A percentile compares a stretch with the other conserved stretches of the same genome.
Conservation (phyloP, 2,329 filamentous ascomycete genomes). For the Anisogramma anomala region DNA sequence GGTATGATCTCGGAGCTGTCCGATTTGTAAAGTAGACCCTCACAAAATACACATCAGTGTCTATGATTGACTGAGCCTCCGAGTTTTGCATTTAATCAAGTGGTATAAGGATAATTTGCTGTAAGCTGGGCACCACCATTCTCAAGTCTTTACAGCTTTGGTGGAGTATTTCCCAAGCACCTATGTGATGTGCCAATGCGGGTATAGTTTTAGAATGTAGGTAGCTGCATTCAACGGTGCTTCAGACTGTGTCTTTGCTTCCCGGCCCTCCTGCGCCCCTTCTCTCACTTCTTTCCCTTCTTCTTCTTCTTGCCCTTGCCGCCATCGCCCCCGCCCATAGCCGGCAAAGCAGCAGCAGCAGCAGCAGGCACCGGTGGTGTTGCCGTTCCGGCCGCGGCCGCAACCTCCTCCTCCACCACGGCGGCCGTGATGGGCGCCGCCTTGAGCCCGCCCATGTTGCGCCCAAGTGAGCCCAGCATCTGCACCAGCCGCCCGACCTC, state of each 20-base stretch:
- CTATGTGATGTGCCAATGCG: background rate
- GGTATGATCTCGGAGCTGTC: slow-evolving; percentile 2
- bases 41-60: slow-evolving; percentile 11
- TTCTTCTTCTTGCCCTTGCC: slow-evolving; percentile 59
- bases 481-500: slow-evolving; percentile 78
- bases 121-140: no score
- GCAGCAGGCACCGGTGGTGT: slow-evolving; percentile 10
- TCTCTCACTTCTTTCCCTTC: slow-evolving; percentile 47
- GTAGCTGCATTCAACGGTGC: no score
- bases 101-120: no score
- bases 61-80: slow-evolving; percentile 1
- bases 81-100: no score
- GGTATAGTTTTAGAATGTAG: background rate
- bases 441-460: slow-evolving; percentile 50
- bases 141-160: no score
- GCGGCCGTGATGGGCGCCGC: slow-evolving; percentile 20
- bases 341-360: slow-evolving; percentile 15
- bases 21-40: slow-evolving; percentile 12
- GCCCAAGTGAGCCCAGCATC: slow-evolving; percentile 63
- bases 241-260: no score
- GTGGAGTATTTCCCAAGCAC: background rate
- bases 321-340: slow-evolving; percentile 29
- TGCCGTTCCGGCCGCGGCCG: slow-evolving; percentile 2
- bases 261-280: background rate
- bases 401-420: slow-evolving; percentile 25